phyloP scores from a whole-genome alignment of 805 yeast genomes.

The Myxozyma mucilagina region DNA sequence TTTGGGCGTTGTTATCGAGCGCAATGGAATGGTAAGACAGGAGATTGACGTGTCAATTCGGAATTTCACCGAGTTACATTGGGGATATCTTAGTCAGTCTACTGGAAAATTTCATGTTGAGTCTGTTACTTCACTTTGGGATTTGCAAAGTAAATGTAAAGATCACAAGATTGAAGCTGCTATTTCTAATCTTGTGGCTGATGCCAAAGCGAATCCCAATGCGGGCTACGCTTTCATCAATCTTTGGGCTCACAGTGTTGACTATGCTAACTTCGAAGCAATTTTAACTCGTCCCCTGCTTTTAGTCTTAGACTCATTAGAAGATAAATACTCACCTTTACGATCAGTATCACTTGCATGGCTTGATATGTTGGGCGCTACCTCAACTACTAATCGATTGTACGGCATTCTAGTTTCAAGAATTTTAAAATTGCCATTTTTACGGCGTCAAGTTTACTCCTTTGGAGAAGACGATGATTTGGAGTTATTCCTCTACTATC shows the following conservation, averaged over 20 bases:
- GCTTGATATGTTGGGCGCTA: slow-evolving; percentile 33
- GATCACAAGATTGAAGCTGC: slow-evolving; percentile 71
- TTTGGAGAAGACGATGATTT: slow-evolving; percentile 56
- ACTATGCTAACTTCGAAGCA: slow-evolving; percentile 44
- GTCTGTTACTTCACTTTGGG: slow-evolving; percentile 63
- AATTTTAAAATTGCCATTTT: slow-evolving; percentile 48
- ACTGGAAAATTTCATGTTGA: slow-evolving; percentile 67
- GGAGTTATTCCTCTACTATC: slow-evolving; percentile 61
- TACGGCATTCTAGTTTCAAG: slow-evolving; percentile 62
- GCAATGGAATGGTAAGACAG: slow-evolving; percentile 23
- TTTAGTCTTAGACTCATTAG: slow-evolving; percentile 64
- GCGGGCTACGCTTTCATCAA: slow-evolving; percentile 59
- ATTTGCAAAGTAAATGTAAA: slow-evolving; percentile 53
- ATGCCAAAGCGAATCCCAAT: slow-evolving; percentile 41
- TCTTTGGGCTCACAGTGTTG: slow-evolving; percentile 75
- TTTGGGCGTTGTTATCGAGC: slow-evolving; percentile 28
- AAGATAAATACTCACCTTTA: slow-evolving; percentile 45
- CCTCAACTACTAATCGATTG: slow-evolving; percentile 50
- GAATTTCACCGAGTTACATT: slow-evolving; percentile 42
- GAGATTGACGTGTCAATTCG: slow-evolving; percentile 28
- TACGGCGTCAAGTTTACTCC: slow-evolving; percentile 36
- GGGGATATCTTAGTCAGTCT: slow-evolving; percentile 54
- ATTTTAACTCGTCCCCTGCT: slow-evolving; percentile 65
- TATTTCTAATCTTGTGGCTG: slow-evolving; percentile 55
- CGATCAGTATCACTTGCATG: slow-evolving; percentile 27